Percentiles rank a stretch among this genome's conserved stretches.
These are phyloP conservation scores for Massospora cicadina DNA, from an alignment of 371 early-diverging fungal genomes.

Conservation along the genomic window DNA sequence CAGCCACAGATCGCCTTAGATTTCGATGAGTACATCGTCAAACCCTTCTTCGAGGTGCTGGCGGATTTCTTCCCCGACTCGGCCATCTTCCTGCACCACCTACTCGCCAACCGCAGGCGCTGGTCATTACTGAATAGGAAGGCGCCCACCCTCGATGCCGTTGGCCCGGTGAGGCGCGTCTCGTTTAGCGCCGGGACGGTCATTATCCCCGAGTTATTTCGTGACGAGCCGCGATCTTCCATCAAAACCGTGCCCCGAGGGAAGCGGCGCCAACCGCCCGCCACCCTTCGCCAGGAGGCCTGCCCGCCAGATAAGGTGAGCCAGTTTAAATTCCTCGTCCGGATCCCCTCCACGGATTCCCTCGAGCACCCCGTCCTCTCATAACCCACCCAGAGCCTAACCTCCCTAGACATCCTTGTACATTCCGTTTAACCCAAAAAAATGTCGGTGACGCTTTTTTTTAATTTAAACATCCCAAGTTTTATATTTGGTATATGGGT, in stretches of 20 bases:
- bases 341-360: neutral
- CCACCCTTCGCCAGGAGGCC: neutral
- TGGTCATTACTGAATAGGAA: neutral
- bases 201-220: slow-evolving; percentile 7
- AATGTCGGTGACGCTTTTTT: too few relatives aligned
- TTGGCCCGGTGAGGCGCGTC: neutral
- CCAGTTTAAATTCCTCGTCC: neutral
- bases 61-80: slow-evolving; percentile 41
- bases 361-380: neutral
- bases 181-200: slow-evolving; percentile 10
- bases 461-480: too few relatives aligned
- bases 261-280: neutral
- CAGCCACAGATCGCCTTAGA: slow-evolving; percentile 58
- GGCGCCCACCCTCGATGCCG: neutral
- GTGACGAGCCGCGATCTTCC: slow-evolving; percentile 1
- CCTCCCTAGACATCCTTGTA: neutral
- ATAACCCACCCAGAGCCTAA: neutral
- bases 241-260: neutral
- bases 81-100: slow-evolving; percentile 1
- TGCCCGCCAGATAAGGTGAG: slow-evolving; percentile 11
- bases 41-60: slow-evolving; percentile 67
- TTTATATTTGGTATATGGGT: too few relatives aligned
- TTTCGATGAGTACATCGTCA: slow-evolving; percentile 68
- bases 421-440: neutral
- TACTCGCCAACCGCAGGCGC: neutral